phyloP scores from a whole-genome alignment of 1,139 yeast genomes.

The Pichia kudriavzevii region DNA sequence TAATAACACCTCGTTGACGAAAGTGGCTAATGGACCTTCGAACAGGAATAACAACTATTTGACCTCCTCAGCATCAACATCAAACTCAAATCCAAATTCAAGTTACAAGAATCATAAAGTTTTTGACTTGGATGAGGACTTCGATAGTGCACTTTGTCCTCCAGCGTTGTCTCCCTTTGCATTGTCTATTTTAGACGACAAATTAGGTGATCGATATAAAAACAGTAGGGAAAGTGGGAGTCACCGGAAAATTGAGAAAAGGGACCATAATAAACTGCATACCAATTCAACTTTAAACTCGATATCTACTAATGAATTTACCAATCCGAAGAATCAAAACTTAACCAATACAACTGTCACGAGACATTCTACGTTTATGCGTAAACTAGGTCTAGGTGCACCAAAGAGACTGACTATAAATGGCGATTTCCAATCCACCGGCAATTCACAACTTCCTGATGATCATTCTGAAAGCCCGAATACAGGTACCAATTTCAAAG shows the following conservation, averaged over 20 bases:
- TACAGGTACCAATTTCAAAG: background rate
- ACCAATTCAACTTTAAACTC: conserved; percentile 1
- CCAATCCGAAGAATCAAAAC: conserved; percentile 1
- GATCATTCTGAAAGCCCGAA: background rate
- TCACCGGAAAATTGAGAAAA: no score
- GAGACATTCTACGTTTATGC: conserved; percentile 16
- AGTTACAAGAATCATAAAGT: no score
- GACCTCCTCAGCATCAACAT: no score
- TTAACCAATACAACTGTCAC: conserved; percentile 5
- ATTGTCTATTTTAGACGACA: conserved; percentile 31
- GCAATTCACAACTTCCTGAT: background rate
- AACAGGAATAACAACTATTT: conserved; percentile 3
- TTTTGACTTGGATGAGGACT: conserved; percentile 18
- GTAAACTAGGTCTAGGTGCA: conserved; percentile 25
- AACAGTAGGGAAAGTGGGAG: background rate
- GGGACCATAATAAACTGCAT: no score
- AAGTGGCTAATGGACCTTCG: conserved; percentile 1
- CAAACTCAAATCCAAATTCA: no score
- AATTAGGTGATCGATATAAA: conserved; percentile 8
- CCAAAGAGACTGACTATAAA: conserved; percentile 21
- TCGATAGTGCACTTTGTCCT: conserved; percentile 47
- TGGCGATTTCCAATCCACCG: conserved; percentile 5
- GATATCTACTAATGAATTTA: conserved; percentile 2
- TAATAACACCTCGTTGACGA: conserved; percentile 7
- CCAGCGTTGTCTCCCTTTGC: conserved; percentile 61